Evolutionary conservation across 2,329 filamentous ascomycete genomes (phyloP).

Genomic region (Botrytis byssoidea): DNA sequence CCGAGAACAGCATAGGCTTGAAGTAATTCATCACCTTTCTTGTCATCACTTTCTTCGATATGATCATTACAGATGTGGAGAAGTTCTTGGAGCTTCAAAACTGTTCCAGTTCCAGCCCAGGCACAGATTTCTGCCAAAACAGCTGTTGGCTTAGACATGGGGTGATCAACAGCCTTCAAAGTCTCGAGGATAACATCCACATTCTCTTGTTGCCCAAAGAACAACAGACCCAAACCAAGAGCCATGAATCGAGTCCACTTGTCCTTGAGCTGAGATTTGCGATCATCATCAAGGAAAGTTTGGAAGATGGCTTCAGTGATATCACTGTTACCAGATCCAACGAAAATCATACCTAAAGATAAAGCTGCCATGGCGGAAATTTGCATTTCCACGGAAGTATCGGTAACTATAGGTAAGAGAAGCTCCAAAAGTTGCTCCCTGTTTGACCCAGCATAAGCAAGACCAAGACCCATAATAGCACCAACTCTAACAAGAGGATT

Average conservation of each 20-base stretch:
- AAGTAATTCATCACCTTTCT: constrained; percentile 91
- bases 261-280: constrained; percentile 86
- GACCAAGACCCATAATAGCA: constrained; percentile 91
- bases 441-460: constrained; percentile 92
- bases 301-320: constrained; percentile 90
- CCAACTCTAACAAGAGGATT: constrained; percentile 76
- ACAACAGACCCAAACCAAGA: constrained; percentile 86
- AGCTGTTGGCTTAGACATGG: constrained; percentile 93
- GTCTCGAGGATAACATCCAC: constrained; percentile 98
- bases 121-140: constrained; percentile 95
- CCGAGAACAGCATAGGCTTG: constrained; percentile 96
- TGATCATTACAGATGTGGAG: constrained; percentile 98
- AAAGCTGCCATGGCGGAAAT: constrained; percentile 94
- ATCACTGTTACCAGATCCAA: constrained; percentile 87
- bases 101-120: constrained; percentile 95
- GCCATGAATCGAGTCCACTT: constrained; percentile 99
- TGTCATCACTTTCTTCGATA: constrained; percentile 89
- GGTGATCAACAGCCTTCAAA: constrained; percentile 93
- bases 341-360: constrained; percentile 84
- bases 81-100: constrained; percentile 94
- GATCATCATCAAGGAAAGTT: constrained; percentile 90
- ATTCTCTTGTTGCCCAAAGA: constrained; percentile 95
- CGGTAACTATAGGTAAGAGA: constrained; percentile 81
- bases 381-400: constrained; percentile 86
- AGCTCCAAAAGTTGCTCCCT: constrained; percentile 84